Base-by-base conservation (phyloP, 176 grass and related monocot genomes). In the Carex littledalei region DNA sequence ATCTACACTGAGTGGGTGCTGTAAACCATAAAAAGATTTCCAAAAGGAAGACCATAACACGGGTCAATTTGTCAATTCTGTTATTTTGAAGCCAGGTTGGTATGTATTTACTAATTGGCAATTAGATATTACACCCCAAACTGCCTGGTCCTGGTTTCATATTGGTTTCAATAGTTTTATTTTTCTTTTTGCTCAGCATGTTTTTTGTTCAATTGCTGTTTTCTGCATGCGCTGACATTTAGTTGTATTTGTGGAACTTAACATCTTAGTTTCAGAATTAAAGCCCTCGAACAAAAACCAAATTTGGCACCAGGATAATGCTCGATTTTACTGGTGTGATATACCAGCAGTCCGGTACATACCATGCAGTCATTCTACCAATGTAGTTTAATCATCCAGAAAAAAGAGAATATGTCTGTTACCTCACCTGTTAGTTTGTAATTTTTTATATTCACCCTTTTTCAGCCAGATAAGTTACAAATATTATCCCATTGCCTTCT, bases 11-110 rank as follows among this genome's bases (percentile, higher is more conserved):
- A 56, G 81, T 8, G 54, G 6, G 22, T 54, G 22, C 63, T 83
- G 63, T 32, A 83, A 49, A 83, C 14, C 39, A 67, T 64, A 83
- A 17, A 64, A 63, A 83, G 7, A 78, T 56, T 76, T 57, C 74
- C 13, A 57, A 16, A 56, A 17, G 14, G 49, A 54, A 35, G 74
- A 78, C 2, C 47, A 50, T 34, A 78, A 57, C 26, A 5, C 16
- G 32, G 49, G 41, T 50, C 41, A 49, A 16, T 32, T 78, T 5
- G 6, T 57, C 53, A 57, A 34, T 78, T 78, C 53, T 78, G 22
- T 32, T 78, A 55, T 56, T 31, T 14, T 78, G 49, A 32, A 14
- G 9, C 11, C 35, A 41, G 31, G 45, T 26, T 22, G 13, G 22
- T 49, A 52, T 14, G 32, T 56, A 32, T 8, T 15, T 18, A 5